phyloP scores from a whole-genome alignment of 2,329 filamentous ascomycete species.

The Microdochium trichocladiopsis region DNA sequence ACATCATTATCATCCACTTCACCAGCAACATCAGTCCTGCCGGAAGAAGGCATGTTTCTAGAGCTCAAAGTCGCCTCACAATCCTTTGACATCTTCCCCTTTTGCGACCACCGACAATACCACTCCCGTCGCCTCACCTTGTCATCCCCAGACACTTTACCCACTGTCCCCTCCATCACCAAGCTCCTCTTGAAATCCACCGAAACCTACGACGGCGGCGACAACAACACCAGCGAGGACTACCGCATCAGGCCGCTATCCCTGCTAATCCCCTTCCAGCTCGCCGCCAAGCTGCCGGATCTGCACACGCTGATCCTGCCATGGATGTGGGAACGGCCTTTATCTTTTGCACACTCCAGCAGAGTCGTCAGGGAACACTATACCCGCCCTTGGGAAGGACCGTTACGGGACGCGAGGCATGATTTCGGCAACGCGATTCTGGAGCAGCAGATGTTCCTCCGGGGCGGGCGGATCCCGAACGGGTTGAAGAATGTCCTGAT shows the following conservation, averaged over 20 bases:
- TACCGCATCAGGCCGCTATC: too few relatives aligned
- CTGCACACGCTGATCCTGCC: not conserved
- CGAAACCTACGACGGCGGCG: too few relatives aligned
- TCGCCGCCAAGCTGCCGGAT: not conserved
- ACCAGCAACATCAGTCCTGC: not conserved
- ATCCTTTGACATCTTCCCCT: constrained; percentile 9
- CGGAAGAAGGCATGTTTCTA: not conserved
- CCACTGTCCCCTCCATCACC: constrained; percentile 3
- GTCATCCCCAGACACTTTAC: constrained; percentile 1
- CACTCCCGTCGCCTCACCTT: constrained; percentile 5
- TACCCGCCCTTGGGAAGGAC: not conserved
- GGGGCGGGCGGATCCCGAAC: too few relatives aligned
- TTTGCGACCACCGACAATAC: constrained; percentile 12
- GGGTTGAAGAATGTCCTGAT: too few relatives aligned
- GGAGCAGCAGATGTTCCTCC: not conserved
- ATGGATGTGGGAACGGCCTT: not conserved
- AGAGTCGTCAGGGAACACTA: not conserved
- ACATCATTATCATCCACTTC: too few relatives aligned
- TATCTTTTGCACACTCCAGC: not conserved
- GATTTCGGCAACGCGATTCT: not conserved
- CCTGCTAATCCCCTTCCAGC: not conserved
- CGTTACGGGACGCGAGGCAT: not conserved
- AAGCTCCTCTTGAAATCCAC: too few relatives aligned
- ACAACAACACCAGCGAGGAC: too few relatives aligned
- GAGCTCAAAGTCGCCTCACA: not conserved